Conservation (phyloP, 345 rosid species). For the Dipteronia dyeriana region DNA sequence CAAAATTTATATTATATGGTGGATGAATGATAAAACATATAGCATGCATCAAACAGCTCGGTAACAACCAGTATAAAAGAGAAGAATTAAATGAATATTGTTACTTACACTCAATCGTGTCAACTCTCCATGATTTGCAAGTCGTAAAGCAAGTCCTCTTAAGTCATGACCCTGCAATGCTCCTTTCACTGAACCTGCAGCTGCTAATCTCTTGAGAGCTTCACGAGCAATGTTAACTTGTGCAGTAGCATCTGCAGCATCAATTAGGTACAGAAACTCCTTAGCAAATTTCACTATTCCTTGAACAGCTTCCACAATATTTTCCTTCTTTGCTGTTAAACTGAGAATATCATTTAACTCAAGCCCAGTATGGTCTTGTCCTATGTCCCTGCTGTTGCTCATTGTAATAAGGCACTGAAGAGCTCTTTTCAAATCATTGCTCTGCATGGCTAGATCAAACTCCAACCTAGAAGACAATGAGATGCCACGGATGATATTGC, state of each 20-base stretch:
- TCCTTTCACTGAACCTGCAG: conserved; percentile 97
- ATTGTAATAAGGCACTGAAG: conserved; percentile 94
- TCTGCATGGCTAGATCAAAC: conserved; percentile 97
- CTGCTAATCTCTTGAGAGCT: conserved; percentile 92
- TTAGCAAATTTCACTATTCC: conserved; percentile 89
- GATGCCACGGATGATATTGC: conserved; percentile 15
- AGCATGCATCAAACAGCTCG: conserved; percentile 23
- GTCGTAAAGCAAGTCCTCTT: conserved; percentile 92
- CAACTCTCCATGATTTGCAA: conserved; percentile 97
- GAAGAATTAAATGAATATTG: conserved; percentile 12
- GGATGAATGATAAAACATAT: conserved; percentile 3
- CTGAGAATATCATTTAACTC: conserved; percentile 86
- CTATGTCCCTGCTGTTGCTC: conserved; percentile 96
- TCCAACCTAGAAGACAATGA: conserved; percentile 62
- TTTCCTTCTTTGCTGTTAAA: conserved; percentile 82
- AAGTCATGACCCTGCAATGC: conserved; percentile 85
- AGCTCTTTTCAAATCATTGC: conserved; percentile 97
- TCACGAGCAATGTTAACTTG: conserved; percentile 90
- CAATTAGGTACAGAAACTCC: conserved; percentile 96
- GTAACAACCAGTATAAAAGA: conserved; percentile 4
- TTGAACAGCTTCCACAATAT: conserved; percentile 88
- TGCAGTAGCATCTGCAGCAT: conserved; percentile 99
- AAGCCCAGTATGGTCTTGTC: conserved; percentile 73
- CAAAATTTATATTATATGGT: neutral
- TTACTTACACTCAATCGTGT: conserved; percentile 77